Evolutionary conservation across 139 green algal genomes (phyloP), one percentile per base, ranked within the genome.

Genomic region (Ostreobium quekettii): DNA sequence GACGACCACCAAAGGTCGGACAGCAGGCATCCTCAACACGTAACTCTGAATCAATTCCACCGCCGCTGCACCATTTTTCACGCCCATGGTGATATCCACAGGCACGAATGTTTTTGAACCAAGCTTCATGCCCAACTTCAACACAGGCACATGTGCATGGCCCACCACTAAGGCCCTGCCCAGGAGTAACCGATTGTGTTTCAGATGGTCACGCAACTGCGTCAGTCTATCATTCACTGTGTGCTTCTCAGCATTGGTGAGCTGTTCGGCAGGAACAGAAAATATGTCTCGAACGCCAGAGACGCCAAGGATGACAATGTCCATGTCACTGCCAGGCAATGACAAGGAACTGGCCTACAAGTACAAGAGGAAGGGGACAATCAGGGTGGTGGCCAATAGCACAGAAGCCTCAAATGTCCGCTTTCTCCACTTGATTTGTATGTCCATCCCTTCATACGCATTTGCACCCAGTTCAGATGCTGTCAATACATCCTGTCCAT

Each of bases 71-170:
- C 87, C 86, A 66, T 93, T 93, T 19, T 63, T 65, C 0, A 79
- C 79, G 7, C 88, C 88, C 1, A 95, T 58, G 24, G 63, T 82
- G 56, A 95, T 89, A 74, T 95, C 88, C 0, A 77, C 78, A 0
- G 72, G 35, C 53, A 89, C 42, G 42, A n/a, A n/a, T n/a, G n/a
- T n/a, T n/a, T n/a, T n/a, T n/a, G n/a, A n/a, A n/a, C n/a, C n/a
- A n/a, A n/a, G n/a, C n/a, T n/a, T n/a, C n/a, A n/a, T 58, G 22
- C 29, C 7, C 60, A 72, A 82, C 65, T 91, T 91, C 65, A 92
- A 81, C 71, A 92, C 90, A 37, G 86, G 86, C 29, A 92, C 81
- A 19, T 63, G 67, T n/a, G n/a, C n/a, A n/a, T n/a, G n/a, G n/a
- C n/a, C n/a, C n/a, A n/a, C n/a, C n/a, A n/a, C n/a, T n/a, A n/a